Evolutionary conservation across 495 filamentous ascomycete species (phyloP), one percentile per base, ranked within the genome.

Genomic region (Xylaria palmicola): DNA sequence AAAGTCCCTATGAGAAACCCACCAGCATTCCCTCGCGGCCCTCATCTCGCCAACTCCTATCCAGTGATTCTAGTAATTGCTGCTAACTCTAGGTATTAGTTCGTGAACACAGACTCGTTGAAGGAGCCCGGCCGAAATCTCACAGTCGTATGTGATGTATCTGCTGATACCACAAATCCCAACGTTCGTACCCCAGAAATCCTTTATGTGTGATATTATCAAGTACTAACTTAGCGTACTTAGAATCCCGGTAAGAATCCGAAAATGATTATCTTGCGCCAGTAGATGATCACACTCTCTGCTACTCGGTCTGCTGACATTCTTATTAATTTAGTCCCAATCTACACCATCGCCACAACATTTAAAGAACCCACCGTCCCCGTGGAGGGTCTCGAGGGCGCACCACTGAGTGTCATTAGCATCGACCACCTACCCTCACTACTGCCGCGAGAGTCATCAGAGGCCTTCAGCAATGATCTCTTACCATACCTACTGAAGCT

Each of bases 401-500:
- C 86, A n/a, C 81, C 81, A 9, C 76, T 91, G 50, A 86, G 83
- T 36, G 90, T 93, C 52, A 92, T 95, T 72, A 87, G 85, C 53
- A 97, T 98, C 66, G 93, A 97, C 70, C 93, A 97, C 70, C 83
- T 98, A 8, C 93, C 93, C 5, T 89, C 86, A 29, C 83, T 97
- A 37, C 82, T 98, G 17, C 90, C 93, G 9, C 79, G 93, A 44
- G 93, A 98, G 74, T 86, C 90, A 37, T 90, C 86, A 32, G 93
- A 98, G 79, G 85, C 90, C 26, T 97, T 97, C 73, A 91, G 87
- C 75, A 75, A 80, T 43, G 89, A 88, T 26, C 77, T 98, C 56
- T 75, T 98, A 36, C 92, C 92, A 3, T 88, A 86, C 64, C 76
- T 98, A 60, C 69, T 95, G 44, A 82, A 88, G 64, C 78, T 97